Base-by-base conservation (phyloP, 371 early-diverging fungal species). In the Umbelopsis sp. region DNA sequence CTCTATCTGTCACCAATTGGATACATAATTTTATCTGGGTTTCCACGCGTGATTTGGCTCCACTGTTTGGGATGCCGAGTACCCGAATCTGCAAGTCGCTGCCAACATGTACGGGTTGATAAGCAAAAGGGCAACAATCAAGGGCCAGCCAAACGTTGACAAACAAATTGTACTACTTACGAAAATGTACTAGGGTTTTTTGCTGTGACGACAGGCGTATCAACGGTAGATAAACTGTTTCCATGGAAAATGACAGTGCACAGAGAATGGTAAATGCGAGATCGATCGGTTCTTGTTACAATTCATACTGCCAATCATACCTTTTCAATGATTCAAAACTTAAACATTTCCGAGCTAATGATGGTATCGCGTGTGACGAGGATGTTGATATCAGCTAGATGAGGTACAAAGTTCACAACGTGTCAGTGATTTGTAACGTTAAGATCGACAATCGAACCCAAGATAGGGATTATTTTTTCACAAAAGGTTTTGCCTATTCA, bases 21-120 rank as follows among this genome's bases (percentile, higher is more conserved):
- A 94, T 78, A 51, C 92, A 91, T n/a, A 93, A 77, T 68, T 91
- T 92, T 69, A 91, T 91, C 77, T 93, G 94, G 44, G 94, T 94
- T 72, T 94, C 93, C 29, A 94, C 94, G 18, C 93, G 81, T 22
- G 91, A 92, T 71, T 92, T 91, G 46, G 92, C 93, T 48, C 91
- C 89, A 63, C 83, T 81, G 64, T 76, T 78, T n/a, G 94, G 91
- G 9, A 92, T 87, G 18, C 93, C 93, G 18, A 89, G 76, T 52
- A 91, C 82, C 48, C 83, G 72, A 53, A 90, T 81, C 72, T 85
- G 86, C 65, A 79, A 66, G 44, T 57, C 57, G 7, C 81, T 76
- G 25, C 35, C 70, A 14, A n/a, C 46, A 44, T 45, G 12, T 53
- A 48, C 53, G 29, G 45, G 1, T 63, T 41, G 22, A 63, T 20